Evolutionary conservation across 768 basidiomycete genomes (phyloP).

Genomic region (Trametes cingulata): DNA sequence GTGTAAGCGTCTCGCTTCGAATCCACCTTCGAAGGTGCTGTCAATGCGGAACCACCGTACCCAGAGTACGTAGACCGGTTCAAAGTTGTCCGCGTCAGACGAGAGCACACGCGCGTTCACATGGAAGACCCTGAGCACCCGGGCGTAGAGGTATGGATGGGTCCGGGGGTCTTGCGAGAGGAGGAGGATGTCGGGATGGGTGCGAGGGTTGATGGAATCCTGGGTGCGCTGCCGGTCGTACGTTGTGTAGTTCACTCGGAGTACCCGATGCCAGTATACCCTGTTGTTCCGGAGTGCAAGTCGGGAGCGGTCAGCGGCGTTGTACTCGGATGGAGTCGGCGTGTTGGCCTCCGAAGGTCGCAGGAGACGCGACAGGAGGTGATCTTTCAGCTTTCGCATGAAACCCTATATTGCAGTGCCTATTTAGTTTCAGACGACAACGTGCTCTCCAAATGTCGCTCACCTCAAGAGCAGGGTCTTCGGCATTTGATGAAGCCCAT

Average conservation of each 20-base stretch:
- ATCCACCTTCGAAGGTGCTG: conserved; percentile 26
- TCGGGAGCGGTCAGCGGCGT: too few relatives aligned
- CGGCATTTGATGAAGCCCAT: not conserved
- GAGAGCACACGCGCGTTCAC: conserved; percentile 18
- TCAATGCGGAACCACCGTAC: conserved; percentile 40
- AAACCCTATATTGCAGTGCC: not conserved
- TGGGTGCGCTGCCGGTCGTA: conserved; percentile 44
- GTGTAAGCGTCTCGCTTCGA: conserved; percentile 32
- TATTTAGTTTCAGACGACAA: too few relatives aligned
- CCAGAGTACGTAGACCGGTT: conserved; percentile 38
- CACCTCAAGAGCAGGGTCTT: not conserved
- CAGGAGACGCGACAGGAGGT: not conserved
- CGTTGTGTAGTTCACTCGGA: conserved; percentile 39
- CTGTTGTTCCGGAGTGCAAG: not conserved
- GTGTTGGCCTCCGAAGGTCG: too few relatives aligned
- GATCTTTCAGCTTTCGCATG: not conserved
- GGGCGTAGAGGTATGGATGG: conserved; percentile 33
- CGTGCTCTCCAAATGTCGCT: too few relatives aligned
- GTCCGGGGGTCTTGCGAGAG: conserved; percentile 2
- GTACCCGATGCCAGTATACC: not conserved
- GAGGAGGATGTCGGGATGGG: conserved; percentile 35
- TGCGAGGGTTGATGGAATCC: conserved; percentile 42
- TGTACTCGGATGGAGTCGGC: too few relatives aligned
- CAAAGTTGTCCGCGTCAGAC: conserved; percentile 12
- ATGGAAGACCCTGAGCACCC: conserved; percentile 32